phyloP scores from a whole-genome alignment of 148 eudicot species.

The Suaeda aralocaspica region DNA sequence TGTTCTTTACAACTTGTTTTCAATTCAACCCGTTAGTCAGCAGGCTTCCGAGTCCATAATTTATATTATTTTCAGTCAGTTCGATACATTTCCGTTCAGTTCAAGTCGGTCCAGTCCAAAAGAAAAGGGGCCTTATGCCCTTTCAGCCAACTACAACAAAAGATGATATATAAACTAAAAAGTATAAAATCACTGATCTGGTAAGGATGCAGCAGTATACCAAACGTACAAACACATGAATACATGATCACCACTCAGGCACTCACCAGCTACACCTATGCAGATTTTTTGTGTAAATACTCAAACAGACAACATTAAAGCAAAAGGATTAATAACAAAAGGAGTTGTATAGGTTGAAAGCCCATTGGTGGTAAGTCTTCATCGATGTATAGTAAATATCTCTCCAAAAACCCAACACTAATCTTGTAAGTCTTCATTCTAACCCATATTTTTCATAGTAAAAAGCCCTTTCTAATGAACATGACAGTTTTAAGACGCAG shows the following conservation, averaged over 20 bases:
- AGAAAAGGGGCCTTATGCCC: too few relatives aligned
- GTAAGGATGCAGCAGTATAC: not conserved
- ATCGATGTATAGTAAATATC: not conserved
- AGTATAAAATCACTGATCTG: not conserved
- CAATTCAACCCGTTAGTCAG: too few relatives aligned
- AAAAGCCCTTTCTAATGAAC: not conserved
- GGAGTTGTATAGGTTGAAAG: not conserved
- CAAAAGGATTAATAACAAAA: not conserved
- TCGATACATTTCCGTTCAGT: too few relatives aligned
- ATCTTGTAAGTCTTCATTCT: not conserved
- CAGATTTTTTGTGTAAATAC: not conserved
- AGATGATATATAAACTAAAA: not conserved
- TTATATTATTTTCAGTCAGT: too few relatives aligned
- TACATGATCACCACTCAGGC: too few relatives aligned
- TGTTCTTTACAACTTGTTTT: too few relatives aligned
- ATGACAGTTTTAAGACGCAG: not conserved
- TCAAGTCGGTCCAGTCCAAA: too few relatives aligned
- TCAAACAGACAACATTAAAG: not conserved
- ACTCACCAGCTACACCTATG: not conserved
- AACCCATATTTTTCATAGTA: not conserved
- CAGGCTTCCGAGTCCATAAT: too few relatives aligned
- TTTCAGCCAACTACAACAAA: not conserved
- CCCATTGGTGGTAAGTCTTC: not conserved
- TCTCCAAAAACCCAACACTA: not conserved
- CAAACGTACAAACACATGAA: not conserved